These are phyloP conservation scores for Hyaloraphidium curvatum DNA, from an alignment of 192 early-diverging fungal species.

Conservation along the genomic window DNA sequence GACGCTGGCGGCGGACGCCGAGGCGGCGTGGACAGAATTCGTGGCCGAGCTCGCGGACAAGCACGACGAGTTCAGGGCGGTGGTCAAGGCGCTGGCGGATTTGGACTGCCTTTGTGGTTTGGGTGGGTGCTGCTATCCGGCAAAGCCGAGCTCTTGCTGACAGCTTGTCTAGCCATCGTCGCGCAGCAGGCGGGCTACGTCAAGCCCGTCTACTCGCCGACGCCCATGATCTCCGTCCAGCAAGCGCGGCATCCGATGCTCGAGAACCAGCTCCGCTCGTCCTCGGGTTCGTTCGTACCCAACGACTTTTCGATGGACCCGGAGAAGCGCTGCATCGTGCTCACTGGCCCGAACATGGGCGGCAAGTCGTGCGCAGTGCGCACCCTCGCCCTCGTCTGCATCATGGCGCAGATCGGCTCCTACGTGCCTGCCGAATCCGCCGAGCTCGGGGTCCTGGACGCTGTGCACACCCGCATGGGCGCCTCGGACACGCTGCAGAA, in stretches of 20 bases:
- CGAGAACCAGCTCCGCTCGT: slow-evolving; percentile 18
- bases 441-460: slow-evolving; percentile 42
- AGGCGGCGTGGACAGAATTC: slow-evolving; percentile 32
- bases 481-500: slow-evolving; percentile 12
- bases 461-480: slow-evolving; percentile 51
- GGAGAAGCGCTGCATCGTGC: slow-evolving; percentile 12
- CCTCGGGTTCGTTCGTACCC: slow-evolving; percentile 12
- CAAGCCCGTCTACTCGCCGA: slow-evolving; percentile 30
- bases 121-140: slow-evolving; percentile 11
- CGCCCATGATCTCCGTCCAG: slow-evolving; percentile 24
- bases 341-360: slow-evolving; percentile 66
- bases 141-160: not conserved
- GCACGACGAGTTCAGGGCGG: slow-evolving; percentile 34
- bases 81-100: slow-evolving; percentile 30
- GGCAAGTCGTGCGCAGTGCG: slow-evolving; percentile 8
- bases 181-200: slow-evolving; percentile 34
- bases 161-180: slow-evolving; percentile 16
- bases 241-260: slow-evolving; percentile 57
- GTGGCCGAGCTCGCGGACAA: slow-evolving; percentile 29
- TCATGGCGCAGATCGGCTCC: slow-evolving; percentile 52
- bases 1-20: slow-evolving; percentile 26
- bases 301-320: slow-evolving; percentile 31
- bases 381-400: slow-evolving; percentile 22
- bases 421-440: slow-evolving; percentile 52
- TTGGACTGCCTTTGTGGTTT: slow-evolving; percentile 49